Evolutionary conservation across 345 rosid species (phyloP), one percentile per base, ranked within the genome.

Genomic region (Lumnitzera racemosa): DNA sequence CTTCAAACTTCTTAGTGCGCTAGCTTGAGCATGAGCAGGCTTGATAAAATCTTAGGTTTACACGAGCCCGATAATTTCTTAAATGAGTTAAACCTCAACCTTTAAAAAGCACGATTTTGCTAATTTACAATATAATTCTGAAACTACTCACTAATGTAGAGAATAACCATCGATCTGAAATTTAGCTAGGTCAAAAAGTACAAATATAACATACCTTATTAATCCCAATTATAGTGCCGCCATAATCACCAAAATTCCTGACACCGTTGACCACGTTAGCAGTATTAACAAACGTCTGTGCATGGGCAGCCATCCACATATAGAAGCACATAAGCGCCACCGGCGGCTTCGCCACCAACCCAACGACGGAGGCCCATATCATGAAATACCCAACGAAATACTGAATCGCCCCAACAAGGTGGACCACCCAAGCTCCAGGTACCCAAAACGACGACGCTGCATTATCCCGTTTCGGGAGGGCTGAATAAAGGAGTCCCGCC

Each of bases 141-240:
- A 20, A 20, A 20, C 20, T 20, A 20, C 20, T 20, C 20, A 20
- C 20, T 20, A 20, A 20, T 0, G 20, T 20, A 20, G 20, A 20
- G 0, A 20, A 20, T 20, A 20, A 20, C 20, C 20, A 20, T 20
- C 1, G 0, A 20, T 20, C 20, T 20, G 20, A 20, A 20, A 20
- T 20, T 20, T 20, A 20, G 20, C 20, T 20, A 20, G 20, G 20
- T 20, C 20, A 20, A 20, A 20, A 20, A 20, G 20, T 20, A 20
- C 1, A 20, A 20, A 20, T 20, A 20, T 20, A 17, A 47, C 17
- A 25, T 63, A 86, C 98, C 96, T 89, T 91, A 89, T 89, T 74
- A 24, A 87, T 83, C 17, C 98, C 96, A 1, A 91, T 92, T 25
- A 84, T 84, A 15, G 98, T 89, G 61, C 98, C 96, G 53, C 95